Conservation (phyloP, 2,329 filamentous ascomycete species). For the Calonectria hongkongensis region DNA sequence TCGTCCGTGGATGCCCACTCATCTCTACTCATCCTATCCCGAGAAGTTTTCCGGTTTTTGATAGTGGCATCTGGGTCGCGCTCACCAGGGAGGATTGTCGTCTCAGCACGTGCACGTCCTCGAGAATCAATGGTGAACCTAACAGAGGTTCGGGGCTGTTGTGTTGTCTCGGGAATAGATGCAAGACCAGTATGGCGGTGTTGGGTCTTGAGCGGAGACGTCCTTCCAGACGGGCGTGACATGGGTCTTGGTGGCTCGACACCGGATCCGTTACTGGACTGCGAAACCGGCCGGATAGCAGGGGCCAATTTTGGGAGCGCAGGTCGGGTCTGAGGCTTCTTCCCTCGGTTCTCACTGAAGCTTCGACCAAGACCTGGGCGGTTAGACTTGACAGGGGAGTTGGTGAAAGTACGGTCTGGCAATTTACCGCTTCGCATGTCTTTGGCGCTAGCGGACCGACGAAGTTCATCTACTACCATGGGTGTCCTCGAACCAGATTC, state of each 20-base stretch:
- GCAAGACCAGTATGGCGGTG: conserved; percentile 70
- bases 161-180: conserved; percentile 74
- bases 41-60: conserved; percentile 55
- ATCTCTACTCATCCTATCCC: conserved; percentile 55
- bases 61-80: conserved; percentile 51
- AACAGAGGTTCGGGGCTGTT: conserved; percentile 71
- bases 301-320: conserved; percentile 70
- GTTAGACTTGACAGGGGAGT: conserved; percentile 72
- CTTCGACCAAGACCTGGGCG: conserved; percentile 72
- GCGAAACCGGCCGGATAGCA: conserved; percentile 62
- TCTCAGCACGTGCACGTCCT: conserved; percentile 75
- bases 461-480: conserved; percentile 60
- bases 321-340: conserved; percentile 63
- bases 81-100: conserved; percentile 65
- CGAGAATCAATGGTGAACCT: conserved; percentile 79
- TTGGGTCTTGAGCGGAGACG: conserved; percentile 72
- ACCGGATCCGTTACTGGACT: conserved; percentile 56
- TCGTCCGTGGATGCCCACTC: conserved; percentile 69
- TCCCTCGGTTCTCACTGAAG: conserved; percentile 72
- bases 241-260: conserved; percentile 59
- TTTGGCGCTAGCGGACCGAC: conserved; percentile 67
- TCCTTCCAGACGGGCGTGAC: conserved; percentile 66
- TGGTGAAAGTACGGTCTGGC: conserved; percentile 64
- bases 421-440: conserved; percentile 65
- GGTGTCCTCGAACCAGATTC: conserved; percentile 52